Percentiles rank a stretch among this genome's conserved stretches.
Conservation (phyloP, 2,329 filamentous ascomycete genomes). For the Scedosporium minutisporum region DNA sequence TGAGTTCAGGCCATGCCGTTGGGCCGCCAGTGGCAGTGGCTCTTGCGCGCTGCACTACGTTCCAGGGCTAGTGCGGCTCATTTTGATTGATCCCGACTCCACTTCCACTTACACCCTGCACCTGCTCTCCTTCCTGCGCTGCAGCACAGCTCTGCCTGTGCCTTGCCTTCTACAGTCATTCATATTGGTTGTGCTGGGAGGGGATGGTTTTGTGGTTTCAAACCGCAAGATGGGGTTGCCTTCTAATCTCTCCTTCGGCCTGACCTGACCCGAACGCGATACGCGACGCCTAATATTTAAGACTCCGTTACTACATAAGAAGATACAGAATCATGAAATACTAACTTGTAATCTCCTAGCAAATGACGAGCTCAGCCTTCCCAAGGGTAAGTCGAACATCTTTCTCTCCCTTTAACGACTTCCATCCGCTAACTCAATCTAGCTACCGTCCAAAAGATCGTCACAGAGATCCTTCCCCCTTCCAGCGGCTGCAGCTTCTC, state of each 20-base stretch:
- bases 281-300: too few relatives aligned
- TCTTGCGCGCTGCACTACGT: not conserved
- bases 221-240: too few relatives aligned
- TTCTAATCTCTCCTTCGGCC: too few relatives aligned
- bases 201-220: too few relatives aligned
- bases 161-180: not conserved
- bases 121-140: not conserved
- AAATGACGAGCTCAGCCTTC: constrained; percentile 54
- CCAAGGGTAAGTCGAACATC: constrained; percentile 43
- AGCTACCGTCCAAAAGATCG: constrained; percentile 75
- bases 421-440: not conserved
- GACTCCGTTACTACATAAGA: too few relatives aligned
- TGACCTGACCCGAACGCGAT: too few relatives aligned
- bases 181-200: too few relatives aligned
- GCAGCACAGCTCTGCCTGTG: not conserved
- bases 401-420: not conserved
- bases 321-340: not conserved
- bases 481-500: constrained; percentile 73
- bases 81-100: not conserved
- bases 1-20: constrained; percentile 6
- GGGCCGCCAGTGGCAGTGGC: not conserved
- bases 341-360: constrained; percentile 31
- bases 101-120: not conserved
- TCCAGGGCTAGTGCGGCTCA: not conserved
- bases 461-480: constrained; percentile 80